Evolutionary conservation across 495 filamentous ascomycete species (phyloP).

Genomic region (Amphirosellinia nigrospora): DNA sequence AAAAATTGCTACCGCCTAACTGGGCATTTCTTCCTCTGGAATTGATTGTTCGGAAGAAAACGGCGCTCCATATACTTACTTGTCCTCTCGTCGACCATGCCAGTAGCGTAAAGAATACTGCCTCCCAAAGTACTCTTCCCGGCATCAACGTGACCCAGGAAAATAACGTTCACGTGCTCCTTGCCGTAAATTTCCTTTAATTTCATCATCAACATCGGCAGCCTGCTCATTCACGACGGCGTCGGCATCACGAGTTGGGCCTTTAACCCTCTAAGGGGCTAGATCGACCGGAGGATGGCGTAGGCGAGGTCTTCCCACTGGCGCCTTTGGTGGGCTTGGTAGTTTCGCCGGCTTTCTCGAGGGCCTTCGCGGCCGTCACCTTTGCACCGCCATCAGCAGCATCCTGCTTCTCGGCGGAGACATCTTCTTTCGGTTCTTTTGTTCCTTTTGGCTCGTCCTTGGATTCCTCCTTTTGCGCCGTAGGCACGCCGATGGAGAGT

Average conservation of each 20-base stretch:
- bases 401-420: slow-evolving; percentile 49
- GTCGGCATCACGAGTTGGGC: slow-evolving; percentile 71
- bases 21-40: neutral
- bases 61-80: slow-evolving; percentile 15
- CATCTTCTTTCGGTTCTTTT: slow-evolving; percentile 54
- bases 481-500: slow-evolving; percentile 64
- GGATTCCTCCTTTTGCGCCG: slow-evolving; percentile 62
- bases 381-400: slow-evolving; percentile 65
- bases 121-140: slow-evolving; percentile 97
- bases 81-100: slow-evolving; percentile 98
- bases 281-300: slow-evolving; percentile 77
- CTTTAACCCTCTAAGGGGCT: slow-evolving; percentile 67
- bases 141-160: slow-evolving; percentile 97
- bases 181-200: slow-evolving; percentile 97
- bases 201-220: slow-evolving; percentile 89
- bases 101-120: slow-evolving; percentile 86
- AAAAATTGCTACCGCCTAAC: neutral
- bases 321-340: slow-evolving; percentile 69
- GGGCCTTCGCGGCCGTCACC: slow-evolving; percentile 67
- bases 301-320: slow-evolving; percentile 76
- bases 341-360: slow-evolving; percentile 79
- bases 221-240: slow-evolving; percentile 85
- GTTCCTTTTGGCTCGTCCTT: slow-evolving; percentile 60
- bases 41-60: neutral
- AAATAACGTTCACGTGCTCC: slow-evolving; percentile 98